Conservation (phyloP, 2,329 filamentous ascomycete genomes). For the Fonsecaea multimorphosa region DNA sequence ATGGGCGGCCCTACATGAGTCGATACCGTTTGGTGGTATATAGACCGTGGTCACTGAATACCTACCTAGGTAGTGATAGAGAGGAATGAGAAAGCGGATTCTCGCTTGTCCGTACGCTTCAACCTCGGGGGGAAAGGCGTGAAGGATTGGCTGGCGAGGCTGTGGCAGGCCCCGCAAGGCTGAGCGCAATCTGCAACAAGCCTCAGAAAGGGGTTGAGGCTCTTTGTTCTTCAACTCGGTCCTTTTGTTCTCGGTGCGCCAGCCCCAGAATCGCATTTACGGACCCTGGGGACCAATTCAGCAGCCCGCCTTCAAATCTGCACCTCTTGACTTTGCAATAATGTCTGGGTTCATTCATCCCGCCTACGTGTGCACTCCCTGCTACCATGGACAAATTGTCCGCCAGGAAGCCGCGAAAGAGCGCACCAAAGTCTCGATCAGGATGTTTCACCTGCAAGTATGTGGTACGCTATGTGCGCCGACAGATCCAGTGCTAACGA, state of each 20-base stretch:
- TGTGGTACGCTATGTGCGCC: not conserved
- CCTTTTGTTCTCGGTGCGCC: not conserved
- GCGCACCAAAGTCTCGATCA: slow-evolving; percentile 28
- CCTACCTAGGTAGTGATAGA: no score
- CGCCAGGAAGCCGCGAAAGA: slow-evolving; percentile 14
- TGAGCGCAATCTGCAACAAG: not conserved
- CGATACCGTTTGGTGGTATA: not conserved
- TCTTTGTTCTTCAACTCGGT: not conserved
- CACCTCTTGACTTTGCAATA: not conserved
- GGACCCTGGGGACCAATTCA: not conserved
- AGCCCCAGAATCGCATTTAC: not conserved
- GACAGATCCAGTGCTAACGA: not conserved
- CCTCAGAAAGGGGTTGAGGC: not conserved
- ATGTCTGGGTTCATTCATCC: not conserved
- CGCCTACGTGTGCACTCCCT: not conserved
- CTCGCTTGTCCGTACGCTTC: slow-evolving; percentile 12
- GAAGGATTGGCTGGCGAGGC: not conserved
- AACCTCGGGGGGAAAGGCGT: not conserved
- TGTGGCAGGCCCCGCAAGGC: not conserved
- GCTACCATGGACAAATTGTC: slow-evolving; percentile 6
- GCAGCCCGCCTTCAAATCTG: not conserved
- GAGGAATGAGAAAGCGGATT: not conserved
- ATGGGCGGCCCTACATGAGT: not conserved
- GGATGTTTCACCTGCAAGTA: slow-evolving; percentile 35
- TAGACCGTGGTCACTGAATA: not conserved